Evolutionary conservation across 2,329 filamentous ascomycete genomes (phyloP), one percentile per base, ranked within the genome.

Genomic region (Plenodomus lindquistii): DNA sequence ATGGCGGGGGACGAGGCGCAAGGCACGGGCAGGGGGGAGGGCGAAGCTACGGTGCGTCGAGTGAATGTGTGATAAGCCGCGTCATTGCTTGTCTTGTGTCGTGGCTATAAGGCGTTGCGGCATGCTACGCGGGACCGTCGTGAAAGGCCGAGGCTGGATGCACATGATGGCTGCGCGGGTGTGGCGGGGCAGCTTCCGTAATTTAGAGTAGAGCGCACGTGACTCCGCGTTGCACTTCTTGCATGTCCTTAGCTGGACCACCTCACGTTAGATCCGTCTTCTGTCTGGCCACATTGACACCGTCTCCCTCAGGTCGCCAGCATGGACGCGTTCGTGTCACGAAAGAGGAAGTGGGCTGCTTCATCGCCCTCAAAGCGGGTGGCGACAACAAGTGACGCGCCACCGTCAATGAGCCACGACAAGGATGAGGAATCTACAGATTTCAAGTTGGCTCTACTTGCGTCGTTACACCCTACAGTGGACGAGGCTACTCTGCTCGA

Each of bases 371-470:
- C 35, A 20, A 34, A 38, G 24, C n/a, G 20, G 15, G 18, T 16
- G 15, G 39, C 37, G 34, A 35, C 54, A 19, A 37, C 37, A 20
- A 4, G 19, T 16, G 11, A 40, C 35, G 18, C 17, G 20, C 18
- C 42, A 41, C 39, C 42, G 11, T 20, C 21, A 22, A 31, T 35
- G 24, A 18, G 34, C 15, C 20, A 42, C 11, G 29, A 41, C 22
- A 48, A 52, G 7, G 58, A 57, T 4, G 84, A 91, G 15, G 89
- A 96, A 39, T 86, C 88, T 1, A 99, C 94, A 0, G 94, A 97
- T 54, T 79, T 95, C 61, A 97, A 97, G 66, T 75, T 99, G 13
- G 91, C 91, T 1, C 77, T 96, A 1, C 76, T 99, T 2, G 82
- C 87, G 2, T 97, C 94, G 1, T 74, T 97, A 0, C 81, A 91